Evolutionary conservation across 1,284 basidiomycete species (phyloP), one percentile per base, ranked within the genome.

Genomic region (Apiotrichum akiyoshidainum): DNA sequence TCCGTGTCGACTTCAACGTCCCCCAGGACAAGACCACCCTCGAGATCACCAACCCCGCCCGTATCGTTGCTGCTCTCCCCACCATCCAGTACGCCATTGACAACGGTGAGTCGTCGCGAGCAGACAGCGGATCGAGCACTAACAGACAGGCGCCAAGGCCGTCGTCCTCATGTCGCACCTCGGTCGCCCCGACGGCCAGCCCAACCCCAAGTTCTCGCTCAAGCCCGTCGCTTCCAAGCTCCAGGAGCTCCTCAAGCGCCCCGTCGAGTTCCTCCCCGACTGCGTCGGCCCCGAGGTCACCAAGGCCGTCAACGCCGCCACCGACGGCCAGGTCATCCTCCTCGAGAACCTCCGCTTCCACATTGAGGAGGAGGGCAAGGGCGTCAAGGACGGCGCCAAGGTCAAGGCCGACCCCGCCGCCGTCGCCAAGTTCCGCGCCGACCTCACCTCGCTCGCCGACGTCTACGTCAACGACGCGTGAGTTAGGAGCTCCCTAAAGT

Each of bases 281-380:
- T 93, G 86, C 75, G 90, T 98, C 56, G 94, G 95, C 37, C 79
- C 86, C 52, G 87, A 92, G 33, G 86, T 90, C 68, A 91, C 96
- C 79, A 68, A 86, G 54, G 83, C 86, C 53, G 89, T 97, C 66
- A 83, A 85, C 65, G 80, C 79, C 34, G 90, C 90, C 8, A 75
- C 84, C 41, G 73, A 82, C 33, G 93, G 94, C 46, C 83, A 93
- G 65, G 82, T 99, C 71, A 87, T 98, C 80, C 83, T 99, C 54
- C 87, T 99, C 70, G 95, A 99, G 81, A 99, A 99, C 81, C 82
- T 99, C 61, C 90, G 96, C 61, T 99, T 97, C 86, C 92, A 98
- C 81, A 90, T 93, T 66, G 95, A 97, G 77, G 95, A 99, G 80
- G 95, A 99, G 80, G 95, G 93, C 73, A 95, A 96, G 81, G 91